Conservation (phyloP, 2,329 filamentous ascomycete species). For the Coleophoma eucalyptorum region DNA sequence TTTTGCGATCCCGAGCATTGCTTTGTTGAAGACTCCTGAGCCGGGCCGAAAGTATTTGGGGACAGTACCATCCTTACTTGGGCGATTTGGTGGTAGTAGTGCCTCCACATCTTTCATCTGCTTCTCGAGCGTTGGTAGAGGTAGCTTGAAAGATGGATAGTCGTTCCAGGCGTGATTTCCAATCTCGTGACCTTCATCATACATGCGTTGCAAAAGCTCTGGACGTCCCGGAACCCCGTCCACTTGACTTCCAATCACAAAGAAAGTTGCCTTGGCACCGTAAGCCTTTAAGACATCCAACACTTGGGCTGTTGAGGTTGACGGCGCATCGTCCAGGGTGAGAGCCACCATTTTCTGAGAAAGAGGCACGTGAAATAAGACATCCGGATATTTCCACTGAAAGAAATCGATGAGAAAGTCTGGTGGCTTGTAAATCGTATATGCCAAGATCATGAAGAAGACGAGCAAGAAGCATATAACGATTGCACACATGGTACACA, state of each 20-base stretch:
- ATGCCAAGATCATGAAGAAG: slow-evolving; percentile 42
- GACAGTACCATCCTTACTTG: slow-evolving; percentile 12
- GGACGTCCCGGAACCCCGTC: slow-evolving; percentile 37
- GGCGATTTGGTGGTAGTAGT: slow-evolving; percentile 46
- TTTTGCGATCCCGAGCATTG: slow-evolving; percentile 60
- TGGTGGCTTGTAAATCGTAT: slow-evolving; percentile 79
- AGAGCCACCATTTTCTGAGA: slow-evolving; percentile 68
- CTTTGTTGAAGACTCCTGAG: slow-evolving; percentile 73
- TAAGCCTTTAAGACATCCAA: slow-evolving; percentile 62
- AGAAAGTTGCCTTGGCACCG: slow-evolving; percentile 76
- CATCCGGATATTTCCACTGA: slow-evolving; percentile 68
- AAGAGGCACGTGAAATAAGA: slow-evolving; percentile 68
- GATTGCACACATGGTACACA: background rate
- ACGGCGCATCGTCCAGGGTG: slow-evolving; percentile 85
- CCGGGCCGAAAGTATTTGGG: slow-evolving; percentile 77
- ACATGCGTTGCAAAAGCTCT: slow-evolving; percentile 49
- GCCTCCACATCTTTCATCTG: slow-evolving; percentile 65
- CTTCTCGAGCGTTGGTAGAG: slow-evolving; percentile 50
- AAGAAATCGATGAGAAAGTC: slow-evolving; percentile 67
- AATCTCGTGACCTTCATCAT: slow-evolving; percentile 65
- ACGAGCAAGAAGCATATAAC: slow-evolving; percentile 12
- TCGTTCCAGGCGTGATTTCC: slow-evolving; percentile 90
- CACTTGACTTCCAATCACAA: slow-evolving; percentile 80
- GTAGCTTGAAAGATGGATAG: slow-evolving; percentile 65
- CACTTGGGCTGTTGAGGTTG: slow-evolving; percentile 66